phyloP scores from a whole-genome alignment of 2,329 filamentous ascomycete species.

The Madurella fahalii region DNA sequence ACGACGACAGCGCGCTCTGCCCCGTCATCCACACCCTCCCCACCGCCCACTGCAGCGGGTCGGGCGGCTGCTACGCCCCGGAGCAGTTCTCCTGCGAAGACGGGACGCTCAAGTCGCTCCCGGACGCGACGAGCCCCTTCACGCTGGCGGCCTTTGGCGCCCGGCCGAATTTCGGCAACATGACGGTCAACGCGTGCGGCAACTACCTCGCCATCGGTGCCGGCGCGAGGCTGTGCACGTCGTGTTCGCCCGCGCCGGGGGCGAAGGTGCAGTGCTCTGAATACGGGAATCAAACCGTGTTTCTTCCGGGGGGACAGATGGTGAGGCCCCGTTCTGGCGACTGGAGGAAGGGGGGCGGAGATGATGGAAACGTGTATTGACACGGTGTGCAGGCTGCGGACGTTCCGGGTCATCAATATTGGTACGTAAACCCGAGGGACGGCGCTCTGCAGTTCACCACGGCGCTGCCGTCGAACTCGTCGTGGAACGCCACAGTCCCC shows the following conservation, averaged over 20 bases:
- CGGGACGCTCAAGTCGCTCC: conserved; percentile 7
- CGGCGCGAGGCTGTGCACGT: conserved; percentile 13
- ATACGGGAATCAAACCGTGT: background rate
- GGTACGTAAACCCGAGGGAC: background rate
- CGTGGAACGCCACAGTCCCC: background rate
- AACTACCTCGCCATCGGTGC: conserved; percentile 18
- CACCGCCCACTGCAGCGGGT: conserved; percentile 7
- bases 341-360: too few species aligned
- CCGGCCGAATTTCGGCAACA: conserved; percentile 1
- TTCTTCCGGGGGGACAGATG: background rate
- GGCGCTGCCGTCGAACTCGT: background rate
- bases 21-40: conserved; percentile 10
- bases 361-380: background rate
- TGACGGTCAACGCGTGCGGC: conserved; percentile 14
- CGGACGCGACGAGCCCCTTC: conserved; percentile 11
- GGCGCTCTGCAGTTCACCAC: background rate
- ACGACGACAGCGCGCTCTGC: conserved; percentile 16
- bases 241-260: background rate
- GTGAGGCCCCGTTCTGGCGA: background rate
- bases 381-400: background rate
- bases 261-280: background rate
- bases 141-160: conserved; percentile 5
- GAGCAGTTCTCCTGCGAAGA: conserved; percentile 10
- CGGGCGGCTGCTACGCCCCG: conserved; percentile 13
- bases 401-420: background rate